Conservation (phyloP, 345 rosid genomes). For the Moringa oleifera region DNA sequence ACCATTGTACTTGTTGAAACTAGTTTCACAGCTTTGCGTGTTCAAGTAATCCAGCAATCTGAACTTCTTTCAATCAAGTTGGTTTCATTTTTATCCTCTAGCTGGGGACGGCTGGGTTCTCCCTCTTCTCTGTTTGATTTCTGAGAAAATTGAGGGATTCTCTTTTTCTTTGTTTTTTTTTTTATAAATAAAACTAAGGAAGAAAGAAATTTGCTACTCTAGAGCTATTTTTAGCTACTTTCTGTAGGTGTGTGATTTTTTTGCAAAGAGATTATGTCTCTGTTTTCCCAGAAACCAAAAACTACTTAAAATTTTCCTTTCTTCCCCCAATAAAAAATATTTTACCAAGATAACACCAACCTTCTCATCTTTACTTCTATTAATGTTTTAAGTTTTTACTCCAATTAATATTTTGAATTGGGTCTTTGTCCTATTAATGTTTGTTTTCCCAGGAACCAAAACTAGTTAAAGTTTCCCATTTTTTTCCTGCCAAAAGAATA, state of each 20-base stretch:
- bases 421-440: no score
- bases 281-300: neutral
- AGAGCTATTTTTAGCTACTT: neutral
- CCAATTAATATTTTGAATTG: no score
- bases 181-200: neutral
- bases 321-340: no score
- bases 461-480: no score
- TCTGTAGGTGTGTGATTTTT: neutral
- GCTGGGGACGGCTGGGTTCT: neutral
- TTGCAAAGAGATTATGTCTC: neutral
- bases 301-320: no score
- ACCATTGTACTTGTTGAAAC: neutral
- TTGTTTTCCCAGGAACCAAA: no score
- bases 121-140: neutral
- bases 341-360: no score
- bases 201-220: neutral
- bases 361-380: no score
- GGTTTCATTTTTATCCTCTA: slow-evolving; percentile 5
- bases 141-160: neutral
- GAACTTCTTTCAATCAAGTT: neutral
- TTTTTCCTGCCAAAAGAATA: no score
- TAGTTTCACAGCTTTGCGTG: neutral
- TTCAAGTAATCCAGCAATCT: slow-evolving; percentile 3
- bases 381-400: no score
- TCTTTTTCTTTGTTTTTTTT: slow-evolving; percentile 7